phyloP scores from a whole-genome alignment of 805 yeast genomes.

The Spathaspora hagerdaliae region DNA sequence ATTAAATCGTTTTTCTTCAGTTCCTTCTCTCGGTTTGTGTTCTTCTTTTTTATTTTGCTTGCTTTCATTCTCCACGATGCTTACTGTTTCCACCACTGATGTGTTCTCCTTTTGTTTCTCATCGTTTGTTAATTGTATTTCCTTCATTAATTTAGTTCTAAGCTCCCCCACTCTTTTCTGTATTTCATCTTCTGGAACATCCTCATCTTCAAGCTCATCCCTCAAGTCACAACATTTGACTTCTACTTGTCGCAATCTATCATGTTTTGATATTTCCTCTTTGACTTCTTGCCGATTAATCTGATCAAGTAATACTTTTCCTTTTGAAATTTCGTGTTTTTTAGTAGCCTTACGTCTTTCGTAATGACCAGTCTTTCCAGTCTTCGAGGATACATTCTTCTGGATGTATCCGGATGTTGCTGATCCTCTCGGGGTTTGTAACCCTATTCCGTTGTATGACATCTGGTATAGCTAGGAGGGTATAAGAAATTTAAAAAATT shows the following conservation, averaged over 20 bases:
- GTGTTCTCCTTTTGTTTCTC: not conserved
- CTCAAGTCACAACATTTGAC: slow-evolving; percentile 47
- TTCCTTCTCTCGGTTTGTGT: not conserved
- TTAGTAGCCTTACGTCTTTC: slow-evolving; percentile 26
- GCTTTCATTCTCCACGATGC: too few relatives aligned
- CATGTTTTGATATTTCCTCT: slow-evolving; percentile 30
- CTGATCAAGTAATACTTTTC: slow-evolving; percentile 7
- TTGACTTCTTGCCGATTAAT: slow-evolving; percentile 13
- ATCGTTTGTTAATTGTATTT: not conserved
- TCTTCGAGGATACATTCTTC: slow-evolving; percentile 29
- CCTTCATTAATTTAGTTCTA: slow-evolving; percentile 12
- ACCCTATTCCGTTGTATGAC: slow-evolving; percentile 59
- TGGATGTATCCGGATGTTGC: slow-evolving; percentile 64
- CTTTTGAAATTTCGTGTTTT: slow-evolving; percentile 16
- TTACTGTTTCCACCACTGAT: not conserved
- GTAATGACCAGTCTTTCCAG: slow-evolving; percentile 25
- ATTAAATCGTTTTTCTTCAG: not conserved
- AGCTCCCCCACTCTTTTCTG: slow-evolving; percentile 17
- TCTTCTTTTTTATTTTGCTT: not conserved
- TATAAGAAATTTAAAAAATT: too few relatives aligned
- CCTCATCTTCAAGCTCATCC: slow-evolving; percentile 49
- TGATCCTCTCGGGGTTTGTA: slow-evolving; percentile 54
- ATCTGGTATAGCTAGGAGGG: slow-evolving; percentile 16
- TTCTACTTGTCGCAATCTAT: slow-evolving; percentile 36
- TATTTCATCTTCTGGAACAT: slow-evolving; percentile 28